Evolutionary conservation across 2,329 filamentous ascomycete species (phyloP).

Genomic region (Seiridium cupressi): DNA sequence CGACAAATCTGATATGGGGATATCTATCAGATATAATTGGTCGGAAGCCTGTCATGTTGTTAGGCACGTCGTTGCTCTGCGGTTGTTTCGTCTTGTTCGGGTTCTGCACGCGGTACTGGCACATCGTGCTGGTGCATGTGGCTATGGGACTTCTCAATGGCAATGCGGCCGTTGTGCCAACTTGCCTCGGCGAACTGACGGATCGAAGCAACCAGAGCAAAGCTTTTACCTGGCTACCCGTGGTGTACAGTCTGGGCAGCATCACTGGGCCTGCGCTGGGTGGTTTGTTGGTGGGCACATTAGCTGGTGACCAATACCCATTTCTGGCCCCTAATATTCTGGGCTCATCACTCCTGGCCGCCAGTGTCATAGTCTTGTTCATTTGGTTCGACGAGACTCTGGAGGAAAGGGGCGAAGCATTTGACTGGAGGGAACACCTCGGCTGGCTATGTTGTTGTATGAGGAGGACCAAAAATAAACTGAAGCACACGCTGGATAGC

Average conservation of each 20-base stretch:
- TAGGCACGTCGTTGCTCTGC: slow-evolving; percentile 80
- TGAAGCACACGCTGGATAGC: slow-evolving; percentile 23
- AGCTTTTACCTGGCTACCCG: slow-evolving; percentile 90
- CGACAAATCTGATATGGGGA: slow-evolving; percentile 90
- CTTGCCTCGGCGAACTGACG: slow-evolving; percentile 91
- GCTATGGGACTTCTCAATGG: slow-evolving; percentile 93
- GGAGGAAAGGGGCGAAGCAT: slow-evolving; percentile 39
- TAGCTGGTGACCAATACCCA: slow-evolving; percentile 64
- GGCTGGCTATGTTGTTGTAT: slow-evolving; percentile 28
- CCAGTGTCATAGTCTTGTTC: slow-evolving; percentile 72
- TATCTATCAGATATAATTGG: slow-evolving; percentile 78
- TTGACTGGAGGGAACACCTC: slow-evolving; percentile 28
- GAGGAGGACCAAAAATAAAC: slow-evolving; percentile 14
- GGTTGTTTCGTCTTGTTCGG: slow-evolving; percentile 83
- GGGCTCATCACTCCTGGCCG: slow-evolving; percentile 66
- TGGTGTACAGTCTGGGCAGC: slow-evolving; percentile 92
- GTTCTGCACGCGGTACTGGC: slow-evolving; percentile 78
- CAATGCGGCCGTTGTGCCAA: slow-evolving; percentile 91
- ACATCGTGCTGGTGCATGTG: slow-evolving; percentile 81
- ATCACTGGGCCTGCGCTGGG: slow-evolving; percentile 93
- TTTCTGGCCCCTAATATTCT: slow-evolving; percentile 84
- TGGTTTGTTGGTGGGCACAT: slow-evolving; percentile 71
- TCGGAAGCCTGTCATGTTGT: slow-evolving; percentile 77
- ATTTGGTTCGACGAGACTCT: slow-evolving; percentile 86
- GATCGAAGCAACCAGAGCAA: slow-evolving; percentile 91